Base-by-base conservation (phyloP, 2,329 filamentous ascomycete genomes). In the Gremmenia infestans region DNA sequence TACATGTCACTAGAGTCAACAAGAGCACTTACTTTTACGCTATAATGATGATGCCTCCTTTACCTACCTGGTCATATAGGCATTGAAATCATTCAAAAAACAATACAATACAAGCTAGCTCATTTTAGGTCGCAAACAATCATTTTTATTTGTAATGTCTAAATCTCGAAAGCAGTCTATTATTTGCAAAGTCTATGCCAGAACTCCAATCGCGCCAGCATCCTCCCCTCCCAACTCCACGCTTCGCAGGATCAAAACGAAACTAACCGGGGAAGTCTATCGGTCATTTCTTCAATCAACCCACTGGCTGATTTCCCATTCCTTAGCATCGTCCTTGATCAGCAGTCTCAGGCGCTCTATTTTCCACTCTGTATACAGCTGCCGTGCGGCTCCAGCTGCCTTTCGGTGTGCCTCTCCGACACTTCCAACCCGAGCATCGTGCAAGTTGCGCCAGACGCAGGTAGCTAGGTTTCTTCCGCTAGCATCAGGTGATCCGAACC, bases 381-480 rank as follows among this genome's bases (percentile, higher is more conserved):
- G 82, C 74, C 75, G 82, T 69, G 76, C 81, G 71, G 73, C 84
- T 71, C 83, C 81, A 77, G 74, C 89, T 69, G 79, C 91, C 78
- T 88, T 74, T 56, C 75, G 73, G 70, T 83, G 80, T 56, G 85
- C 85, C 48, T 79, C 78, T 12, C 83, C 83, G 52, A 76, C 71
- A 32, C 82, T 82, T 56, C 83, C 85, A 60, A 76, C 76, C 63
- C 74, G 76, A 39, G 85, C 84, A 67, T 87, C 82, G 42, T 80
- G 75, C 45, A 77, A 75, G 35, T 78, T 80, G 60, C 82, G 76
- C 84, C 85, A 88, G 58, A 88, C 70, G 70, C 84, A 91, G 49
- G 91, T 96, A 45, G 92, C 92, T 65, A 97, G 72, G 73, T 96
- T 96, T 67, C 83, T 78, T 59, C 87, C 79, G 51, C 87, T 77